Percentiles rank a stretch among this genome's conserved stretches.
Evolutionary conservation across 441 rosid genomes (phyloP).

Genomic region (Populus hybrid): DNA sequence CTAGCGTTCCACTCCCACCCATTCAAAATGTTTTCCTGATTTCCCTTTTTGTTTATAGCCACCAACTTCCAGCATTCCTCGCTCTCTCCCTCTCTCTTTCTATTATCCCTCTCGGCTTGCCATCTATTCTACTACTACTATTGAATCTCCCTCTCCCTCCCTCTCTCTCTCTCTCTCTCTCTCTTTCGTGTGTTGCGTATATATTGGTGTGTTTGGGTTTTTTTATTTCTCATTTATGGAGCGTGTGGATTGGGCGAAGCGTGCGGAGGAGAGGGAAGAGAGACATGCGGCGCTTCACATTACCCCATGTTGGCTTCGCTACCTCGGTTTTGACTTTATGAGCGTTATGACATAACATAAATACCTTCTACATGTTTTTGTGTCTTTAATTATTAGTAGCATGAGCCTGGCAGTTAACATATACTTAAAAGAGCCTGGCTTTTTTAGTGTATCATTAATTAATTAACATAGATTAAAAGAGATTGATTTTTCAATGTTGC

Average conservation of each 20-base stretch:
- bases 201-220: too few relatives aligned
- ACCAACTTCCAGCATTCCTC: constrained; percentile 34
- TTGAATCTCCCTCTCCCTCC: background rate
- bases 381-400: background rate
- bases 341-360: background rate
- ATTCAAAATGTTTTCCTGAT: background rate
- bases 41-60: constrained; percentile 26
- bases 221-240: background rate
- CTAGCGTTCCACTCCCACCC: constrained; percentile 63
- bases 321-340: too few relatives aligned
- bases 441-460: too few relatives aligned
- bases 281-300: background rate
- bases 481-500: too few relatives aligned
- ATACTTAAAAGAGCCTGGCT: too few relatives aligned
- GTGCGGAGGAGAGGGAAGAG: background rate
- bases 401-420: too few relatives aligned
- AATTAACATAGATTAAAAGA: too few relatives aligned
- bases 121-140: background rate
- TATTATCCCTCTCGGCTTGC: constrained; percentile 5
- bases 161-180: background rate
- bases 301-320: background rate
- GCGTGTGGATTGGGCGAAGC: background rate
- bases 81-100: constrained; percentile 4
- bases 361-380: background rate
- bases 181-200: background rate